These are phyloP conservation scores for Myxozyma neotropica DNA, from an alignment of 805 yeast genomes.

Conservation along the genomic window DNA sequence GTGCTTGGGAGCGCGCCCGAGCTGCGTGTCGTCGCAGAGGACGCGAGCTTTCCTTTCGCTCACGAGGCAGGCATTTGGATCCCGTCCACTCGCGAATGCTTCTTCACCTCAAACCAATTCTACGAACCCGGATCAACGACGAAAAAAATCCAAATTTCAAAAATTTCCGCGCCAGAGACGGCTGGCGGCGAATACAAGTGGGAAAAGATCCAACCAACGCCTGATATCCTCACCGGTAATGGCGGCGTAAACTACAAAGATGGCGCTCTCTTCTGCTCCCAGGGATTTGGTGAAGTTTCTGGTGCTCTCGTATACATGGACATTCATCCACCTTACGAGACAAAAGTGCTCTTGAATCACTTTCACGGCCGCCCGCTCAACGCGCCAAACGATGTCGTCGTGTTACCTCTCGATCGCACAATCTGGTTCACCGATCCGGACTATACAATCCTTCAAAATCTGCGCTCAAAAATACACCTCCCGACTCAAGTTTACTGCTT, in stretches of 20 bases:
- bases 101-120: constrained; percentile 39
- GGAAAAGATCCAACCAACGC: constrained; percentile 33
- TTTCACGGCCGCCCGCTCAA: constrained; percentile 40
- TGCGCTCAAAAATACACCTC: constrained; percentile 24
- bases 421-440: constrained; percentile 42
- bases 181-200: constrained; percentile 28
- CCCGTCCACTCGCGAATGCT: constrained; percentile 36
- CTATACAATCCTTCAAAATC: constrained; percentile 36
- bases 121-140: constrained; percentile 1
- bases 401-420: constrained; percentile 36
- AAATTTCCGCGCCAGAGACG: constrained; percentile 19
- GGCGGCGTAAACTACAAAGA: constrained; percentile 38
- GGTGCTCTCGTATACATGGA: constrained; percentile 35
- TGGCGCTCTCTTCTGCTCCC: constrained; percentile 37
- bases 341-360: constrained; percentile 33
- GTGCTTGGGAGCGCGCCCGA: constrained; percentile 31
- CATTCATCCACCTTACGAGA: constrained; percentile 31
- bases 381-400: constrained; percentile 39
- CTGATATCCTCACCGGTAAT: constrained; percentile 35
- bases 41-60: constrained; percentile 35
- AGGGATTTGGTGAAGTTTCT: constrained; percentile 34
- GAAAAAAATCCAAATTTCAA: constrained; percentile 14
- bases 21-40: constrained; percentile 33
- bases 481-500: constrained; percentile 49
- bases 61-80: constrained; percentile 41